phyloP scores from a whole-genome alignment of 164 flowering plant genomes.

The Pachysandra terminalis region DNA sequence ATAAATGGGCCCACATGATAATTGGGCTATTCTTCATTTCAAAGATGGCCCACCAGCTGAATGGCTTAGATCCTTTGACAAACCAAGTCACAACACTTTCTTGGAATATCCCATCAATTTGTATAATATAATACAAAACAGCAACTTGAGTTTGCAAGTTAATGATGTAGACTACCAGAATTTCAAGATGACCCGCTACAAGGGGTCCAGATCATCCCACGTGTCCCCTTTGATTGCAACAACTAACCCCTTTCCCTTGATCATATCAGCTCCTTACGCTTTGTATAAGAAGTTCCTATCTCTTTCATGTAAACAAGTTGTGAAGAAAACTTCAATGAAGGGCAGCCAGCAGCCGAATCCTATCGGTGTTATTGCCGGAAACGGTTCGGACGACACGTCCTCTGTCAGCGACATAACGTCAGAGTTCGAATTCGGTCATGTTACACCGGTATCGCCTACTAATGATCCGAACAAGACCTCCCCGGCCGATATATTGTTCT shows the following conservation, averaged over 20 bases:
- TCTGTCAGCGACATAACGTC: slow-evolving; percentile 30
- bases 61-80: background rate
- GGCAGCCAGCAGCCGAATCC: slow-evolving; percentile 7
- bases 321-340: slow-evolving; percentile 21
- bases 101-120: background rate
- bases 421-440: slow-evolving; percentile 50
- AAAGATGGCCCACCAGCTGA: too few relatives aligned
- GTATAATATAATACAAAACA: slow-evolving; percentile 2
- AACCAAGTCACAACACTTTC: background rate
- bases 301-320: background rate
- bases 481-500: slow-evolving; percentile 66
- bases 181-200: slow-evolving; percentile 13
- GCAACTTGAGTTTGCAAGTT: slow-evolving; percentile 30
- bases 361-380: background rate
- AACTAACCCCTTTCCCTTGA: slow-evolving; percentile 6
- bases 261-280: slow-evolving; percentile 7
- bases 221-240: slow-evolving; percentile 10
- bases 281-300: slow-evolving; percentile 8
- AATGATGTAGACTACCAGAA: slow-evolving; percentile 28
- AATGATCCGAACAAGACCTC: slow-evolving; percentile 32
- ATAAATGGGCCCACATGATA: too few relatives aligned
- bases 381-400: slow-evolving; percentile 32
- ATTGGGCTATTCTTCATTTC: too few relatives aligned
- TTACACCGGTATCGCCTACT: slow-evolving; percentile 42
- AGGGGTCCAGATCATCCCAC: slow-evolving; percentile 23